A percentile compares a stretch with the other conserved stretches of the same genome.
These are phyloP conservation scores for Pseudogymnoascus sp. DNA, from an alignment of 2,329 filamentous ascomycete species.

Conservation along the genomic window DNA sequence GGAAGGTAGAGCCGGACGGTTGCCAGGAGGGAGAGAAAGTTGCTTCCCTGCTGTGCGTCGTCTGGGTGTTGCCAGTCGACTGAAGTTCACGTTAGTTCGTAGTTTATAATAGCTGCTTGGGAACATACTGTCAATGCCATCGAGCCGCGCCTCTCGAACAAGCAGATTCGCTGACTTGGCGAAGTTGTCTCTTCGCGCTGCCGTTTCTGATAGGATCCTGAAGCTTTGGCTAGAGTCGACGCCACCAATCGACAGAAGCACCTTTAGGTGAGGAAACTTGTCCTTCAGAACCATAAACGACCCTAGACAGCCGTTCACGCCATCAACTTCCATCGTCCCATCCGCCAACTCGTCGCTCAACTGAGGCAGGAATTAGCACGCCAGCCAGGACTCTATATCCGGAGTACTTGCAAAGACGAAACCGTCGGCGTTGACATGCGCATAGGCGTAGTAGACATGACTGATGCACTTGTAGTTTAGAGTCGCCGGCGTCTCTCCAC, in stretches of 20 bases:
- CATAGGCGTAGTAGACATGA: conserved; percentile 77
- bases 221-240: conserved; percentile 57
- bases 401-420: conserved; percentile 60
- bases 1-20: conserved; percentile 60
- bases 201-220: conserved; percentile 54
- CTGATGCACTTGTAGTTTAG: conserved; percentile 70
- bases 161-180: conserved; percentile 57
- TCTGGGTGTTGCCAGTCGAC: conserved; percentile 76
- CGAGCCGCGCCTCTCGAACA: conserved; percentile 61
- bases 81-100: conserved; percentile 27
- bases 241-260: conserved; percentile 72
- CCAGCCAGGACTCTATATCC: background rate
- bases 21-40: conserved; percentile 63
- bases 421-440: conserved; percentile 63
- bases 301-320: conserved; percentile 60
- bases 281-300: conserved; percentile 67
- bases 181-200: conserved; percentile 58
- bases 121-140: conserved; percentile 65
- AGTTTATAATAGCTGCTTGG: background rate
- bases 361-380: conserved; percentile 34
- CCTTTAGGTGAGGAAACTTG: conserved; percentile 59
- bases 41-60: conserved; percentile 54
- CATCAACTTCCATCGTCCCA: conserved; percentile 62
- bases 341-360: conserved; percentile 75
- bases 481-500: conserved; percentile 62